Evolutionary conservation across 208 protist genomes (phyloP).

Genomic region (Plasmodiophora brassicae): DNA sequence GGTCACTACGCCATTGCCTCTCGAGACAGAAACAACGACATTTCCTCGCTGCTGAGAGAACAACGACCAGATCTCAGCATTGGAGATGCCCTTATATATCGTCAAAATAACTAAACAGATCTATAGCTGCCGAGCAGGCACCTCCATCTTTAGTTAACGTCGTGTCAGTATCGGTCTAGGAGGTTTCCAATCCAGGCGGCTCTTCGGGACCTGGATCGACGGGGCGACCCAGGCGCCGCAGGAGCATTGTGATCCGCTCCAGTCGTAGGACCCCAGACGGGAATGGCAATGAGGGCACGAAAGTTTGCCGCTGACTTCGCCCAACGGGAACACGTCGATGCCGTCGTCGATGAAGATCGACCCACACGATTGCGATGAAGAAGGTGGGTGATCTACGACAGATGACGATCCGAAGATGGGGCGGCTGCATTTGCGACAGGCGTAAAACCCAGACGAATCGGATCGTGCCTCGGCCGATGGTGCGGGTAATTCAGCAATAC

Average conservation of each 20-base stretch:
- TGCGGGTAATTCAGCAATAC: background rate
- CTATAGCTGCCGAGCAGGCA: too few species aligned
- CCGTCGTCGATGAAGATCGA: background rate
- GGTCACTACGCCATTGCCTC: too few species aligned
- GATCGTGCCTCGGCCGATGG: background rate
- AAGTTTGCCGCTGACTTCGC: background rate
- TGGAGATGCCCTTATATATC: too few species aligned
- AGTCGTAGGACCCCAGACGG: background rate
- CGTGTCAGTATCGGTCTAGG: too few species aligned
- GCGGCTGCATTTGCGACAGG: background rate
- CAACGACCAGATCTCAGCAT: too few species aligned
- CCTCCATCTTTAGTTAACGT: too few species aligned
- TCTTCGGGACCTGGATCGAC: background rate
- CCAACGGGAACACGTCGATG: background rate
- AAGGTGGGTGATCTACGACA: background rate
- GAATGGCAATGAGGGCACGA: background rate
- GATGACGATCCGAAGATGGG: background rate
- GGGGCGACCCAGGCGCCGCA: slow-evolving; percentile 2
- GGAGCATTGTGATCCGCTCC: background rate
- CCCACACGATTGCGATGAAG: background rate
- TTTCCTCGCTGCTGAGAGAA: too few species aligned
- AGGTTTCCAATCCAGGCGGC: background rate
- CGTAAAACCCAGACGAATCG: background rate
- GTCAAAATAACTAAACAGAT: too few species aligned
- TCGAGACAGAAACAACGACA: too few species aligned